Base-by-base conservation (phyloP, 2,329 filamentous ascomycete genomes). In the Trichoderma oligosporum region DNA sequence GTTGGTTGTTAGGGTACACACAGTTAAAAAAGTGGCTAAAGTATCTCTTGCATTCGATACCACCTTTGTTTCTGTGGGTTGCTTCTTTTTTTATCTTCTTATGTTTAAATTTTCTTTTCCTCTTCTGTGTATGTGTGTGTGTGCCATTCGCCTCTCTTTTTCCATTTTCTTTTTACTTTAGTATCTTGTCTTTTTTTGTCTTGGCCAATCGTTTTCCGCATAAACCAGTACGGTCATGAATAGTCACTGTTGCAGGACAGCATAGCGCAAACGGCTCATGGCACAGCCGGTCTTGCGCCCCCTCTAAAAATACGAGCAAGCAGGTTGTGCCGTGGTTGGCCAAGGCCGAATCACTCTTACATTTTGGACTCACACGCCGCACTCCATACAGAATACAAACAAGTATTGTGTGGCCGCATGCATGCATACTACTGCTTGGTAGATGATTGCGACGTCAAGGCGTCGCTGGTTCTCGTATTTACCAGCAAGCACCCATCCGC, bases 391-490 rank as follows among this genome's bases (percentile, higher is more conserved):
- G n/a, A n/a, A 22, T 27, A 18, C 20, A 29, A 12, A 38, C 22
- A 6, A 9, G 9, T 31, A 11, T 11, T 11, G 27, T 7, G 6
- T 46, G 18, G 46, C 25, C 46, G 31, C 31, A 38, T 49, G 33
- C 31, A 49, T 38, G 46, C 44, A 48, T 33, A n/a, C n/a, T n/a
- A n/a, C n/a, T n/a, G n/a, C n/a, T n/a, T n/a, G n/a, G n/a, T n/a
- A 36, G 42, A 46, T 25, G 24, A 18, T 24, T 29, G 25, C 24
- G 29, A 42, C 49, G 38, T 52, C 48, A 41, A 29, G 36, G 47
- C 35, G 35, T 31, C 51, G 51, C 51, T 14, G 38, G 39, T 53
- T 35, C 53, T 56, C 53, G 53, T 56, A 56, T 56, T 48, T 39
- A 8, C 27, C 27, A 16, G 11, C 41, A 44, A 12, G n/a, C n/a